Base-by-base conservation (phyloP, 768 basidiomycete species). In the Boletellus sp. region DNA sequence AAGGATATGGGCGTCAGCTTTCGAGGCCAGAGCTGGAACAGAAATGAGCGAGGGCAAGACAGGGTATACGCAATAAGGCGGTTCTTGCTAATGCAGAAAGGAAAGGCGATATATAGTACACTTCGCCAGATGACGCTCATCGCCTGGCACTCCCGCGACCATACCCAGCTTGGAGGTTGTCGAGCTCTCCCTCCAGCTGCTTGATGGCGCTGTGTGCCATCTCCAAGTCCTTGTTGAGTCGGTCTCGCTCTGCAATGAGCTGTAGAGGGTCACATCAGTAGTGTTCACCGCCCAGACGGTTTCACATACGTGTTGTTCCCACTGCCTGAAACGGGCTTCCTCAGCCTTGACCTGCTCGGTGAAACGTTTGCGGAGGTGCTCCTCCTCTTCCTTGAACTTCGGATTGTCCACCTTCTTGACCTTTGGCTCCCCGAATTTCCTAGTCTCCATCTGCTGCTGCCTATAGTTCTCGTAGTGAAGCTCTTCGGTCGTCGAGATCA, bases 321-420 rank as follows among this genome's bases (percentile, higher is more conserved):
- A 99, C 60, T 97, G 94, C 69, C 96, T 84, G 80, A 99, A 99
- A 53, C 96, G 79, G 12, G 90, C 80, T 67, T 99, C 96, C 76
- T 99, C 96, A 50, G 91, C 78, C 78, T 99, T 99, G 80, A 99
- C 96, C 75, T 99, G 96, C 72, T 99, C 96, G 26, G 96, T 99
- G 74, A 99, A 99, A 54, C 94, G 84, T 78, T 94, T 97, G 65
- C 95, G 80, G 54, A 98, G 82, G 51, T 85, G 79, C 71, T 99
- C 96, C 70, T 99, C 95, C 74, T 99, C 96, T 70, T 98, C 96
- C 77, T 94, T 94, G 85, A 95, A 99, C 73, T 98, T 98, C 61
- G 96, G 95, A 72, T 98, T 99, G 74, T 99, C 94, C 58, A 91
- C 78, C 76, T 97, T 97, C 82, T 92, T 94, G 63, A 94, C 91